Conservation (phyloP, 2,329 filamentous ascomycete species). For the Paramyrothecium sp. region DNA sequence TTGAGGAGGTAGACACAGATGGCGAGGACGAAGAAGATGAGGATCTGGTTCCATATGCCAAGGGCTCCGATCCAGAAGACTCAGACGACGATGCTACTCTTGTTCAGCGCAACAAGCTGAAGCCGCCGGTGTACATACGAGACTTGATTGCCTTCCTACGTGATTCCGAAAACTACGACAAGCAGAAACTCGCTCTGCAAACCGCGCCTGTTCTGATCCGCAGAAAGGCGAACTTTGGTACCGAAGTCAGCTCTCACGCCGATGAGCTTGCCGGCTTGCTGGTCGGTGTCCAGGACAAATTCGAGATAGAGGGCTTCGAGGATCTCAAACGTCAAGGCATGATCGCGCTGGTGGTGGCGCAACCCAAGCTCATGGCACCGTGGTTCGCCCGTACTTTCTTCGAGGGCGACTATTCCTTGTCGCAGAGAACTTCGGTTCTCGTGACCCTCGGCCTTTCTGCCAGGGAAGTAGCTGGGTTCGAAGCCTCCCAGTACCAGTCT, state of each 20-base stretch:
- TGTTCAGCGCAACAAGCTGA: slow-evolving; percentile 78
- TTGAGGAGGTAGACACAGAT: slow-evolving; percentile 61
- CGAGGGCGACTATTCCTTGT: slow-evolving; percentile 85
- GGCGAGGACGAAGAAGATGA: slow-evolving; percentile 61
- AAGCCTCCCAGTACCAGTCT: slow-evolving; percentile 51
- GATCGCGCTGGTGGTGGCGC: slow-evolving; percentile 75
- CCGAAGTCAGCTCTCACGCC: slow-evolving; percentile 80
- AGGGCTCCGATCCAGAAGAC: slow-evolving; percentile 86
- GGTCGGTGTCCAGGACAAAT: slow-evolving; percentile 81
- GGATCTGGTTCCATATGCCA: slow-evolving; percentile 74
- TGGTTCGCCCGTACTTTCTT: slow-evolving; percentile 88
- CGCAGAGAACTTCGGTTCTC: slow-evolving; percentile 79
- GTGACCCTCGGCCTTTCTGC: slow-evolving; percentile 79
- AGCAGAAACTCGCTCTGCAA: slow-evolving; percentile 74
- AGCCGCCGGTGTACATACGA: slow-evolving; percentile 85
- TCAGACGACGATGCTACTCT: slow-evolving; percentile 91
- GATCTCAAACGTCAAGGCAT: slow-evolving; percentile 76
- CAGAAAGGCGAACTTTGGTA: slow-evolving; percentile 84
- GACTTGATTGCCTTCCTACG: slow-evolving; percentile 78
- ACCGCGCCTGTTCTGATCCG: slow-evolving; percentile 80
- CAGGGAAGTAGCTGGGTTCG: slow-evolving; percentile 79
- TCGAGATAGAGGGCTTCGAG: slow-evolving; percentile 75
- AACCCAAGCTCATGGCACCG: slow-evolving; percentile 74
- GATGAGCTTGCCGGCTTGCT: slow-evolving; percentile 77
- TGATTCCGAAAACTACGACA: slow-evolving; percentile 81